Evolutionary conservation across 163 green algal species (phyloP), one percentile per base, ranked within the genome.

Genomic region (Volvox carteri): DNA sequence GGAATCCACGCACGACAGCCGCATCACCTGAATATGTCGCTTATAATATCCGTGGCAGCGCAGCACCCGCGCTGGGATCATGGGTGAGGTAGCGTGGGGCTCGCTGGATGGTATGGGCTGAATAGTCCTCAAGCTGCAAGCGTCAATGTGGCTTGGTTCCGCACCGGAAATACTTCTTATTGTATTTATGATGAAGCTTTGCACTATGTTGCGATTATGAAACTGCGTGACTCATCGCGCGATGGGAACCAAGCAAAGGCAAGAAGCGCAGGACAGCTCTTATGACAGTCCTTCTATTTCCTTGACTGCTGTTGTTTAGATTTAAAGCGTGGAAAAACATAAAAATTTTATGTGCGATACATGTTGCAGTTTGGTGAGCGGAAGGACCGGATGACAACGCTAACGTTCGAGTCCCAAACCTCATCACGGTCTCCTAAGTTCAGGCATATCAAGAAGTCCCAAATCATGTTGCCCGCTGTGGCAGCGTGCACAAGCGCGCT

Each of bases 231-330:
- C 5, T 11, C 54, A 65, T 65, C 54, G 54, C 25, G 65, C 65
- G 65, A 75, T 75, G 46, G 65, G 65, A 75, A 75, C 65, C 65
- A 75, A 75, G n/a, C n/a, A n/a, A n/a, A n/a, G n/a, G n/a, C n/a
- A n/a, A n/a, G n/a, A n/a, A n/a, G n/a, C 30, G 56, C 56, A 67
- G 19, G 56, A 67, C 56, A 67, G 56, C 56, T 23, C 48, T 58
- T n/a, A n/a, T n/a, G n/a, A n/a, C n/a, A n/a, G n/a, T n/a, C n/a
- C n/a, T n/a, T n/a, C n/a, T n/a, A n/a, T n/a, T n/a, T n/a, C n/a
- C n/a, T n/a, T n/a, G n/a, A n/a, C n/a, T n/a, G n/a, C n/a, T n/a
- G n/a, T n/a, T n/a, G n/a, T n/a, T n/a, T n/a, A n/a, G n/a, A n/a
- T n/a, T n/a, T n/a, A n/a, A n/a, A n/a, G n/a, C n/a, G n/a, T n/a